Evolutionary conservation across 176 grass and related monocot genomes (phyloP).

Genomic region (Tillandsia leiboldiana): DNA sequence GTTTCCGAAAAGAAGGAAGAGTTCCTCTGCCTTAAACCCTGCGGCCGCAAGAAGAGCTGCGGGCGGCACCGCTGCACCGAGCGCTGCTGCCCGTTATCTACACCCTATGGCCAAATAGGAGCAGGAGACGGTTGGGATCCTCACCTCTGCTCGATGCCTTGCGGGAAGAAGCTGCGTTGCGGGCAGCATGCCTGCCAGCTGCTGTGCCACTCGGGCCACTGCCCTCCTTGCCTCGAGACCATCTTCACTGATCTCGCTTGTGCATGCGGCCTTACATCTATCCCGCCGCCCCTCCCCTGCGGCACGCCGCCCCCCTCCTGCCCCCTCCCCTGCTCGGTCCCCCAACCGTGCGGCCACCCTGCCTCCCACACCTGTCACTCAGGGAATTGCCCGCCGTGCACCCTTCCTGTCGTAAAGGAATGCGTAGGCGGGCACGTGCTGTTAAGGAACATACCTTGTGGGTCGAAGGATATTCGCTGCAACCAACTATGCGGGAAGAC

Average conservation of each 20-base stretch:
- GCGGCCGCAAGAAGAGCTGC: constrained; percentile 85
- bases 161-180: constrained; percentile 82
- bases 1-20: constrained; percentile 25
- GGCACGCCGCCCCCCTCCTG: constrained; percentile 76
- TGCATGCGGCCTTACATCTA: constrained; percentile 81
- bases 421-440: constrained; percentile 83
- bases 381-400: constrained; percentile 67
- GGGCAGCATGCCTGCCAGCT: constrained; percentile 72
- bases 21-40: constrained; percentile 62
- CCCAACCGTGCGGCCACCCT: constrained; percentile 60
- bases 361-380: constrained; percentile 85
- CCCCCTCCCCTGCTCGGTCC: constrained; percentile 51
- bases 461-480: constrained; percentile 89
- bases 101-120: constrained; percentile 13
- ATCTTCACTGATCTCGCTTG: constrained; percentile 81
- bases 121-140: constrained; percentile 45
- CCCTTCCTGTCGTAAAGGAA: constrained; percentile 57
- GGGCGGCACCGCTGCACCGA: constrained; percentile 89
- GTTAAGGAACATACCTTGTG: constrained; percentile 89
- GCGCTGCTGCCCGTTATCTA: constrained; percentile 59
- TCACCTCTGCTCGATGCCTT: constrained; percentile 72
- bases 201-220: constrained; percentile 84
- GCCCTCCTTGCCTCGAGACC: constrained; percentile 69
- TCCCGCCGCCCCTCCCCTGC: constrained; percentile 61
- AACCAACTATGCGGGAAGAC: constrained; percentile 93